Conservation (phyloP, 352 stramenopile genomes). For the Phytophthora pluvialis region DNA sequence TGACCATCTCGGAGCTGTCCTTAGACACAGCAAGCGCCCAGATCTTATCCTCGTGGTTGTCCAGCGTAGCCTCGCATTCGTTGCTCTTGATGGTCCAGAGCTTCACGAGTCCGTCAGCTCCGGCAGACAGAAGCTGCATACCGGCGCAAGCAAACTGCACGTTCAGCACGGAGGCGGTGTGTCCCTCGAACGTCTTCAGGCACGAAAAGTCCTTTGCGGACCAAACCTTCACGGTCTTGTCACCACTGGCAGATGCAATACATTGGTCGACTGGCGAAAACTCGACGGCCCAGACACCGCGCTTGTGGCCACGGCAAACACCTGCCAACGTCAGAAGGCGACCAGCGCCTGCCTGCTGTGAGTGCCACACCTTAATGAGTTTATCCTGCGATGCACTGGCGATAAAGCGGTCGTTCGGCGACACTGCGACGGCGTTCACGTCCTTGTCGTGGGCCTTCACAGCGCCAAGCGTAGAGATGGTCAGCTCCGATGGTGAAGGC, state of each 20-base stretch:
- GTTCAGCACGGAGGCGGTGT: constrained; percentile 90
- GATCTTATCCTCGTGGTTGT: constrained; percentile 97
- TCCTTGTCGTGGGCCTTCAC: constrained; percentile 96
- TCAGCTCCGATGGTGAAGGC: constrained; percentile 39
- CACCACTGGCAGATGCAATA: constrained; percentile 94
- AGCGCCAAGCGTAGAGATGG: constrained; percentile 63
- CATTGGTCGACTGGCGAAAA: constrained; percentile 97
- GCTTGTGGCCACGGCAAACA: constrained; percentile 96
- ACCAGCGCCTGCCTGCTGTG: constrained; percentile 54
- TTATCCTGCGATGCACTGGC: constrained; percentile 98
- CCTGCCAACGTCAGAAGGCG: constrained; percentile 89
- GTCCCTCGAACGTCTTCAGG: constrained; percentile 97
- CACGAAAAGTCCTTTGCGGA: constrained; percentile 95
- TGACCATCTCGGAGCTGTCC: constrained; percentile 92
- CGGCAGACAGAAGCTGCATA: constrained; percentile 95
- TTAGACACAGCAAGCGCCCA: constrained; percentile 95
- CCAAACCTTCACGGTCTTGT: constrained; percentile 98
- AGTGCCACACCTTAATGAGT: constrained; percentile 97
- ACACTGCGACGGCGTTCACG: constrained; percentile 95
- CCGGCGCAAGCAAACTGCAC: constrained; percentile 90
- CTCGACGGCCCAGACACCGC: constrained; percentile 97
- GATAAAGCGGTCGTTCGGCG: constrained; percentile 97
- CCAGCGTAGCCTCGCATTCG: constrained; percentile 97
- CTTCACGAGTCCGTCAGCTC: constrained; percentile 97
- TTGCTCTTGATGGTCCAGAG: constrained; percentile 98